A percentile compares a stretch with the other conserved stretches of the same genome.
These are phyloP conservation scores for Peronospora farinosa DNA, from an alignment of 352 stramenopile genomes.

Conservation along the genomic window DNA sequence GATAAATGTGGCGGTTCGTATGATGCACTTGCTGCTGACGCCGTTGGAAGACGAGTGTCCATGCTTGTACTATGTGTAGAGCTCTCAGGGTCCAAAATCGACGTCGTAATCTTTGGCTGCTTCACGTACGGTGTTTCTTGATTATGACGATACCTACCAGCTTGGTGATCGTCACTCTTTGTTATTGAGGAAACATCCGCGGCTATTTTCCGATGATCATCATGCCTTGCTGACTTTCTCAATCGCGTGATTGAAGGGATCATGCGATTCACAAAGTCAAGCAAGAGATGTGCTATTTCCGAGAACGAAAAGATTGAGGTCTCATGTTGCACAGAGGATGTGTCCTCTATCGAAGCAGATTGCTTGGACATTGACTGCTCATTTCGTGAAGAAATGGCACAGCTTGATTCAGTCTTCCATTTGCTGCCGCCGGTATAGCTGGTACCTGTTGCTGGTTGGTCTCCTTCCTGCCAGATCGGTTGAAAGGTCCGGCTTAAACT, in stretches of 20 bases:
- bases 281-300: constrained; percentile 14
- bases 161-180: neutral
- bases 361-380: neutral
- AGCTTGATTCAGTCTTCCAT: constrained; percentile 2
- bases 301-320: constrained; percentile 12
- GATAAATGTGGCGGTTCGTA: constrained; percentile 65
- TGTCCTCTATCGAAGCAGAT: neutral
- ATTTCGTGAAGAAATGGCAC: neutral
- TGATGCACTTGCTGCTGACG: constrained; percentile 8
- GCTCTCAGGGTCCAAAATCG: neutral
- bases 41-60: neutral
- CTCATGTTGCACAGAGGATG: neutral
- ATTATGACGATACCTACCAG: neutral
- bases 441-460: constrained; percentile 4
- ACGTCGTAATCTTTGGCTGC: neutral
- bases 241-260: constrained; percentile 29
- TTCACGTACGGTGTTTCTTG: neutral
- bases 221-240: too few relatives aligned
- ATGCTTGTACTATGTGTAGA: neutral
- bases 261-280: constrained; percentile 28
- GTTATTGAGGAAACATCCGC: constrained; percentile 1
- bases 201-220: neutral
- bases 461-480: constrained; percentile 30
- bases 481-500: constrained; percentile 35
- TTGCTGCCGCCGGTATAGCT: constrained; percentile 3